These are phyloP conservation scores for Gracilaria gracilis DNA, from an alignment of 23 red algal genomes.

Conservation along the genomic window DNA sequence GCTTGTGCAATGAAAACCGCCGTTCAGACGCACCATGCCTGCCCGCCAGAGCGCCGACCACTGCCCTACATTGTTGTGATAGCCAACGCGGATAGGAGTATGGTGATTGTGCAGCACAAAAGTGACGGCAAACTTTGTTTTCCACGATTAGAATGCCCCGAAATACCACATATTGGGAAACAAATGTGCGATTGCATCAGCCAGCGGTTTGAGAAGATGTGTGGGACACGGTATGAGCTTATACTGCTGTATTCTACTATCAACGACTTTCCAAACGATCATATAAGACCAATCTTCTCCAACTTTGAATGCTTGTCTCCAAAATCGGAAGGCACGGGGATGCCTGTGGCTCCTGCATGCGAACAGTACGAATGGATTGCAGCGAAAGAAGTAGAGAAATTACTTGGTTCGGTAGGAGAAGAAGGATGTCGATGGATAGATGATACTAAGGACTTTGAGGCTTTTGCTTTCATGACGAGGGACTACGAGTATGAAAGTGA, in stretches of 20 bases:
- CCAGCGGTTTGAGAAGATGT: background rate
- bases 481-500: background rate
- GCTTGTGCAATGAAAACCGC: background rate
- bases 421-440: background rate
- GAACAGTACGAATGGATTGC: background rate
- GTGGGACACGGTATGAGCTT: background rate
- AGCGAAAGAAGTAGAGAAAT: background rate
- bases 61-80: background rate
- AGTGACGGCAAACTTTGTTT: background rate
- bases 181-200: background rate
- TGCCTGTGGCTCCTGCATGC: background rate
- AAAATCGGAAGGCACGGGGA: background rate
- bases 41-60: background rate
- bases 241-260: background rate
- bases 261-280: background rate
- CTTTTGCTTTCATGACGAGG: background rate
- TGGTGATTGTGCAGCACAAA: background rate
- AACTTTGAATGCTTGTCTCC: background rate
- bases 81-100: background rate
- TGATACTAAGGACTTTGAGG: background rate
- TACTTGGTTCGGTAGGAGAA: background rate
- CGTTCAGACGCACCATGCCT: background rate
- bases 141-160: background rate
- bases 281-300: background rate
- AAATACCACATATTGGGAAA: background rate